Evolutionary conservation across 805 yeast species (phyloP).

Genomic region (Metschnikowia hibisci): DNA sequence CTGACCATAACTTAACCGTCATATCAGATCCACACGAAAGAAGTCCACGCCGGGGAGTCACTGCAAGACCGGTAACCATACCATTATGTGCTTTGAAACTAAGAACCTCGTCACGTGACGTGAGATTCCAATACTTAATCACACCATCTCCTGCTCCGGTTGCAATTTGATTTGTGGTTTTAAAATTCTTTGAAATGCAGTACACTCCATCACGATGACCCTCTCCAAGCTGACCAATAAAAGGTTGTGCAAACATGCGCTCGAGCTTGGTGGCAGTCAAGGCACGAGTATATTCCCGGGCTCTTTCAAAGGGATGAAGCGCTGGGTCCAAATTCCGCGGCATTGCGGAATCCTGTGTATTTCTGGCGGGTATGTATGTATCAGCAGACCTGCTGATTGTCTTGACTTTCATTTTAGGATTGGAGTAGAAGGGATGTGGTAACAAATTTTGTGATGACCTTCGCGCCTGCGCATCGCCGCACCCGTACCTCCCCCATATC

Average conservation of each 20-base stretch:
- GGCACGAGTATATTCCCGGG: slow-evolving; percentile 93
- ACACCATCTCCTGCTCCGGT: slow-evolving; percentile 96
- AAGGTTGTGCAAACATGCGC: slow-evolving; percentile 96
- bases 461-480: neutral
- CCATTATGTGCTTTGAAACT: slow-evolving; percentile 89
- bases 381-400: slow-evolving; percentile 89
- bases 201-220: slow-evolving; percentile 97
- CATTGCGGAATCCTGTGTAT: slow-evolving; percentile 79
- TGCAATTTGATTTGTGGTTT: slow-evolving; percentile 69
- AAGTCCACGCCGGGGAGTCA: slow-evolving; percentile 58
- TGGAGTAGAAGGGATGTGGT: neutral
- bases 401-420: slow-evolving; percentile 64
- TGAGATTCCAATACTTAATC: slow-evolving; percentile 89
- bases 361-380: slow-evolving; percentile 85
- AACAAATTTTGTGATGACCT: slow-evolving; percentile 3
- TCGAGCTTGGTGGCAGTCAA: slow-evolving; percentile 92
- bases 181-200: slow-evolving; percentile 73
- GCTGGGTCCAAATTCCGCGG: slow-evolving; percentile 93
- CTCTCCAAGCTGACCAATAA: slow-evolving; percentile 87
- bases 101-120: slow-evolving; percentile 68
- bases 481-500: neutral
- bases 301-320: slow-evolving; percentile 94
- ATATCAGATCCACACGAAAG: slow-evolving; percentile 90
- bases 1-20: slow-evolving; percentile 85
- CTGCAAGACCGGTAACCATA: slow-evolving; percentile 75